A percentile compares a stretch with the other conserved stretches of the same genome.
These are phyloP conservation scores for Eremothecium gossypii DNA, from an alignment of 1,139 yeast genomes.

Conservation along the genomic window DNA sequence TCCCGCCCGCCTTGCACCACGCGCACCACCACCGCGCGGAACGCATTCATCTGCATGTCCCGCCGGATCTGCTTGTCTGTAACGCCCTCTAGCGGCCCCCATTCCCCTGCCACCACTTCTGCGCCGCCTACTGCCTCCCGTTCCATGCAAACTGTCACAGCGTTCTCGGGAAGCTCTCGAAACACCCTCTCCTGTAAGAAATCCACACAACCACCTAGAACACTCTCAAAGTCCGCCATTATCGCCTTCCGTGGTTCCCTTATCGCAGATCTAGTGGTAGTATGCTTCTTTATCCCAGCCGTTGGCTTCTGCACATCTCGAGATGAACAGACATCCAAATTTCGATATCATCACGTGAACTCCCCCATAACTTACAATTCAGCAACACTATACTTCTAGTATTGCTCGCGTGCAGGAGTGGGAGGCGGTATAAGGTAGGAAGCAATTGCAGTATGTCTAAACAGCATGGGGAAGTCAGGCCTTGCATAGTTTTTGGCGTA, in stretches of 20 bases:
- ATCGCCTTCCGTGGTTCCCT: too few species aligned
- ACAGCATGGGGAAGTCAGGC: too few species aligned
- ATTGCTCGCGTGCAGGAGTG: too few species aligned
- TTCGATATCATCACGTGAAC: too few species aligned
- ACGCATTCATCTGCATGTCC: slow-evolving; percentile 2
- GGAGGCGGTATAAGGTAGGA: too few species aligned
- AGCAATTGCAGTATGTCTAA: too few species aligned
- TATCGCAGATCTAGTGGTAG: too few species aligned
- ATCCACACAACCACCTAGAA: slow-evolving; percentile 3
- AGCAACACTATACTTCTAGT: too few species aligned
- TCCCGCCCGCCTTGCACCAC: not conserved
- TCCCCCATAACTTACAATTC: too few species aligned
- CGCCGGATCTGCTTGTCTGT: not conserved
- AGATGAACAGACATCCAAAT: too few species aligned
- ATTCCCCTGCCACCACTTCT: not conserved
- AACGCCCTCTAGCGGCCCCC: not conserved
- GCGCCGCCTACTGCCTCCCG: not conserved
- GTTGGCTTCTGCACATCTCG: too few species aligned
- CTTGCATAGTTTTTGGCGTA: slow-evolving; percentile 56
- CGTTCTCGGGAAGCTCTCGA: not conserved
- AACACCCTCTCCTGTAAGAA: not conserved
- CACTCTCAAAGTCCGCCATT: not conserved
- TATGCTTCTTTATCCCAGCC: too few species aligned
- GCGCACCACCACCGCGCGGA: not conserved
- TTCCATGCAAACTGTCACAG: not conserved